Percentiles rank a stretch among this genome's conserved stretches.
These are phyloP conservation scores for Annulohypoxylon truncatum DNA, from an alignment of 2,329 filamentous ascomycete genomes.

Conservation along the genomic window DNA sequence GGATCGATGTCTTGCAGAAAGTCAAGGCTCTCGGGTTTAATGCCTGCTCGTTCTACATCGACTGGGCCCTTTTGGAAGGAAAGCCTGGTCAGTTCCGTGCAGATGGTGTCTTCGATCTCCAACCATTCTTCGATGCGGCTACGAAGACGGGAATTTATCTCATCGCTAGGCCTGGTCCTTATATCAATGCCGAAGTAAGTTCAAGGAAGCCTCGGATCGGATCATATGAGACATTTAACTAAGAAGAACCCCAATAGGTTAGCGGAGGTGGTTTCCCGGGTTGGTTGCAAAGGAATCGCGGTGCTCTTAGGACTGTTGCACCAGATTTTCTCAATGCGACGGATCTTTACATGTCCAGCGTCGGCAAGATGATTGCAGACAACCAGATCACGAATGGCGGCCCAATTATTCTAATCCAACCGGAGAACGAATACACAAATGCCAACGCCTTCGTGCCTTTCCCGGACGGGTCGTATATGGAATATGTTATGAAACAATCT, in stretches of 20 bases:
- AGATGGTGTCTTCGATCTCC: constrained; percentile 77
- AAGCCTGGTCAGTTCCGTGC: constrained; percentile 75
- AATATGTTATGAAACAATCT: constrained; percentile 76
- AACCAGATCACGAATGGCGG: constrained; percentile 86
- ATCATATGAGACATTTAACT: neutral
- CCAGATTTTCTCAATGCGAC: constrained; percentile 73
- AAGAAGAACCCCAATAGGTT: constrained; percentile 20
- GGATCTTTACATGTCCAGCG: constrained; percentile 67
- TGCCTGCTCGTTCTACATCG: constrained; percentile 80
- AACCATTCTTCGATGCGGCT: constrained; percentile 82
- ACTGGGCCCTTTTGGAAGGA: constrained; percentile 83
- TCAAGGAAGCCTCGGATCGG: neutral
- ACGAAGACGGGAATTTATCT: constrained; percentile 79
- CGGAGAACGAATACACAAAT: constrained; percentile 82
- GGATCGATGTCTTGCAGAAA: constrained; percentile 83
- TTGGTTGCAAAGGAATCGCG: constrained; percentile 78
- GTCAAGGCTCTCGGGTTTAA: constrained; percentile 85
- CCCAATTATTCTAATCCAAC: constrained; percentile 81
- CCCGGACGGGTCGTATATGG: constrained; percentile 75
- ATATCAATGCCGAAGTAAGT: constrained; percentile 80
- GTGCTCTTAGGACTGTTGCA: constrained; percentile 70
- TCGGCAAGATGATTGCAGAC: constrained; percentile 75
- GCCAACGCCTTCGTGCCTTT: constrained; percentile 63
- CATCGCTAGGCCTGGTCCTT: constrained; percentile 75
- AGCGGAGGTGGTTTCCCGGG: constrained; percentile 82